Base-by-base conservation (phyloP, 768 basidiomycete genomes). In the Albatrellus ellisii region DNA sequence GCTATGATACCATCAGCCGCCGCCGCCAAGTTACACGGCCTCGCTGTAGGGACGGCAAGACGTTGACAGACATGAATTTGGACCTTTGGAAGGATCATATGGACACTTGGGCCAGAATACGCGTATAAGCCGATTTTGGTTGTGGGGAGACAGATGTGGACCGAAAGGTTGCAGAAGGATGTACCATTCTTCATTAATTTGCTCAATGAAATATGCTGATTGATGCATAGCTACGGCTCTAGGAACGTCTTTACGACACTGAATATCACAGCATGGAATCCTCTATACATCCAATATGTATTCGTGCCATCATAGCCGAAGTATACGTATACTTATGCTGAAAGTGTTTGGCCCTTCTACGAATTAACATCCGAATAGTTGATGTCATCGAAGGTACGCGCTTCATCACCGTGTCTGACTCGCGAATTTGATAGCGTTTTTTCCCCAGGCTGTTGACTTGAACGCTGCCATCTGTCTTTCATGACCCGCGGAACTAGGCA, bases 191-290 rank as follows among this genome's bases (percentile, higher is more conserved):
- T n/a, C n/a, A n/a, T n/a, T n/a, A n/a, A n/a, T n/a, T n/a, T n/a
- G n/a, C n/a, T n/a, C n/a, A n/a, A n/a, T n/a, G n/a, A n/a, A n/a
- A n/a, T n/a, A n/a, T n/a, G n/a, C n/a, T n/a, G n/a, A n/a, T n/a
- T n/a, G n/a, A n/a, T n/a, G n/a, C n/a, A 44, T n/a, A 94, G 90
- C 18, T 99, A 99, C 59, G 95, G 95, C 2, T 85, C 89, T 62
- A 69, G 73, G 49, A 74, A 81, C 33, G 84, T 75, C 3, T 85
- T 80, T 59, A 88, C 80, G 5, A 75, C 90, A 0, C 66, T 79
- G 24, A 94, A 99, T 50, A 65, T 97, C 11, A 66, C 89, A 9
- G 77, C 79, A 5, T 95, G 89, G 87, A 77, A 84, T 49, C 68
- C 72, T 5, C 65, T 73, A 85, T 83, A 59, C 53, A 76, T 54